These are phyloP conservation scores for Fusarium clavum DNA, from an alignment of 2,329 filamentous ascomycete genomes.

Conservation along the genomic window DNA sequence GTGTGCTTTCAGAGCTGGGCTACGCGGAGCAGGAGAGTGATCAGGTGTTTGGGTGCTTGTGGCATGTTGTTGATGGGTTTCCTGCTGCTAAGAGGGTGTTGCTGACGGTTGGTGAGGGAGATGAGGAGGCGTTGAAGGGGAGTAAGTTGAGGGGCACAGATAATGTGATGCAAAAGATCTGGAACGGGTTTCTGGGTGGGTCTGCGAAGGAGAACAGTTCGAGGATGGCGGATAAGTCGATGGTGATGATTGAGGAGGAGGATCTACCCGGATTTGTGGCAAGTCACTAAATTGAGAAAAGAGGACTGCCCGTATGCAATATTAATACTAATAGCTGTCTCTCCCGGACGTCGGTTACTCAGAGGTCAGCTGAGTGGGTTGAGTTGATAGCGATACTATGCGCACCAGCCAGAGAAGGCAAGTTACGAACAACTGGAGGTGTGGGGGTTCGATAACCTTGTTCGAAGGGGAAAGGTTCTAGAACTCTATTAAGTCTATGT, in stretches of 20 bases:
- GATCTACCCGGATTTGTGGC: conserved; percentile 52
- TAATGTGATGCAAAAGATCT: conserved; percentile 61
- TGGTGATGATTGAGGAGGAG: conserved; percentile 58
- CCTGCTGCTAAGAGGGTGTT: conserved; percentile 51
- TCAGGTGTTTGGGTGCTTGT: conserved; percentile 61
- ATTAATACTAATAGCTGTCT: neutral
- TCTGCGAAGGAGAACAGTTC: conserved; percentile 54
- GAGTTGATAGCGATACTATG: neutral
- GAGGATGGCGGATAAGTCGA: conserved; percentile 56
- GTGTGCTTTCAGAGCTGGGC: conserved; percentile 58
- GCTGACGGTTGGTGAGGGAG: conserved; percentile 55
- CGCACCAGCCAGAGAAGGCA: neutral
- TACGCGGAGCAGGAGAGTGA: conserved; percentile 57
- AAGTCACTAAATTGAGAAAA: conserved; percentile 20
- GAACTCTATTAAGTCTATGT: neutral
- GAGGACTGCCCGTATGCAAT: neutral
- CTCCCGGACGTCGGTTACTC: neutral
- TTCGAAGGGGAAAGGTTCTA: neutral
- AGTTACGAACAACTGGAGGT: neutral
- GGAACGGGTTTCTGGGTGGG: conserved; percentile 59
- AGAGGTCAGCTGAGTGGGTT: neutral
- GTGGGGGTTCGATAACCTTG: neutral
- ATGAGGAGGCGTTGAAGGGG: conserved; percentile 50
- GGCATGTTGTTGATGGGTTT: conserved; percentile 62
- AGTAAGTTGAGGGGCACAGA: conserved; percentile 48